Conservation (phyloP, 345 rosid genomes). For the Cardamine occulta region DNA sequence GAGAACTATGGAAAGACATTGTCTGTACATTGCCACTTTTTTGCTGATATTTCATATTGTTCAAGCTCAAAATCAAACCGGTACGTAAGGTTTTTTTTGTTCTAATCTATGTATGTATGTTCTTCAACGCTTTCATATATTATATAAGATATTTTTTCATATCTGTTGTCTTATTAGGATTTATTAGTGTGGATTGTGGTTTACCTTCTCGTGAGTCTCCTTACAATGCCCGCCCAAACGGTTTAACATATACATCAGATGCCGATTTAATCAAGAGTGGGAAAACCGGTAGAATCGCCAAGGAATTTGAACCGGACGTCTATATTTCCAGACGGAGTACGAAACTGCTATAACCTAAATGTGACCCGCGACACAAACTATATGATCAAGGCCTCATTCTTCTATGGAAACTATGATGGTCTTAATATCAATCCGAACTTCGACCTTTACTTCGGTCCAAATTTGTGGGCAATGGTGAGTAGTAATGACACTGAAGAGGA, state of each 20-base stretch:
- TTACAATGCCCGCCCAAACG: conserved; percentile 21
- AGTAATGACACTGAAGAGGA: too few relatives aligned
- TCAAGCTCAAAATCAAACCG: too few relatives aligned
- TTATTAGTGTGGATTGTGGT: conserved; percentile 44
- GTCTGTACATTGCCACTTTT: too few relatives aligned
- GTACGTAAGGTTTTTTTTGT: too few relatives aligned
- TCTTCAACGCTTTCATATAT: too few relatives aligned
- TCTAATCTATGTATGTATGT: too few relatives aligned
- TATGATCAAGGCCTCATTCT: conserved; percentile 35
- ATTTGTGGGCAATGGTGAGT: too few relatives aligned
- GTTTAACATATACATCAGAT: conserved; percentile 39
- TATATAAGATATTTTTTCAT: too few relatives aligned
- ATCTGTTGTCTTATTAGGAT: conserved; percentile 25
- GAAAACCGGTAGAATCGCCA: conserved; percentile 32
- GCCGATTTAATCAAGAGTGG: conserved; percentile 21
- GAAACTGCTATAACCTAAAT: conserved; percentile 43
- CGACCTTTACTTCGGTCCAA: too few relatives aligned
- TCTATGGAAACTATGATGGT: conserved; percentile 40
- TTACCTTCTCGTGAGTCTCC: conserved; percentile 30
- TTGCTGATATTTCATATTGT: too few relatives aligned
- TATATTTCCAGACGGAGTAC: conserved; percentile 35
- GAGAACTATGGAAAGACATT: too few relatives aligned
- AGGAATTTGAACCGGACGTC: background rate
- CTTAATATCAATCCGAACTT: too few relatives aligned
- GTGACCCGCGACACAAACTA: conserved; percentile 38